Evolutionary conservation across 371 early-diverging fungal species (phyloP).

Genomic region (Circinella umbellata): DNA sequence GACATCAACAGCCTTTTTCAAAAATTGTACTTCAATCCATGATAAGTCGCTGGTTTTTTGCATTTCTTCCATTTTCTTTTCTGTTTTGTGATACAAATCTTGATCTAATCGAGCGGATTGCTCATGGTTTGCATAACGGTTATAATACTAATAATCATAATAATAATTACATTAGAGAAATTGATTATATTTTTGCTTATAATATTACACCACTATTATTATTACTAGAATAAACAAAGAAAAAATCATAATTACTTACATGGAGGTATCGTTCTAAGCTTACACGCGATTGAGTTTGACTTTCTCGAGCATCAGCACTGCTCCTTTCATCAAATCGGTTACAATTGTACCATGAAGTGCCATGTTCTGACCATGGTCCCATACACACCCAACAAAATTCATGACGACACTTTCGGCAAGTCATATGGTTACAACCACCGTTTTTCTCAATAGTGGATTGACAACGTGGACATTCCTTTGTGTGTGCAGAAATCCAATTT

Average conservation of each 20-base stretch:
- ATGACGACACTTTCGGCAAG: slow-evolving; percentile 85
- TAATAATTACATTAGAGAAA: too few relatives aligned
- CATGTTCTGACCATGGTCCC: slow-evolving; percentile 94
- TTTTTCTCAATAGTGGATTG: slow-evolving; percentile 96
- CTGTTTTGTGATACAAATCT: slow-evolving; percentile 86
- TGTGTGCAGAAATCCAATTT: slow-evolving; percentile 96
- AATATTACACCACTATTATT: too few relatives aligned
- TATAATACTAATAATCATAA: slow-evolving; percentile 75
- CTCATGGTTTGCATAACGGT: slow-evolving; percentile 97
- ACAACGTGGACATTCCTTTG: slow-evolving; percentile 96
- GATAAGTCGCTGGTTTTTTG: slow-evolving; percentile 87
- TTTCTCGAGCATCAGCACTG: slow-evolving; percentile 80
- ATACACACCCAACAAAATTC: slow-evolving; percentile 93
- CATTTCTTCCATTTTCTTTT: slow-evolving; percentile 96
- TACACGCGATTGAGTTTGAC: slow-evolving; percentile 85
- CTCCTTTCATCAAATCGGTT: slow-evolving; percentile 91
- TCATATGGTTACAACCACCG: slow-evolving; percentile 96
- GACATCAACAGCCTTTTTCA: slow-evolving; percentile 90
- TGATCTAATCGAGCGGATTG: slow-evolving; percentile 91
- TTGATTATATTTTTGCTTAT: too few relatives aligned
- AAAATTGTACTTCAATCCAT: slow-evolving; percentile 99
- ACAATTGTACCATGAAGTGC: slow-evolving; percentile 89
- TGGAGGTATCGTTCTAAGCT: slow-evolving; percentile 94
- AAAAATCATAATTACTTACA: slow-evolving; percentile 50
- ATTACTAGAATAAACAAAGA: background rate